Conservation (phyloP, 257 asterid genomes). For the Solanum chilense region DNA sequence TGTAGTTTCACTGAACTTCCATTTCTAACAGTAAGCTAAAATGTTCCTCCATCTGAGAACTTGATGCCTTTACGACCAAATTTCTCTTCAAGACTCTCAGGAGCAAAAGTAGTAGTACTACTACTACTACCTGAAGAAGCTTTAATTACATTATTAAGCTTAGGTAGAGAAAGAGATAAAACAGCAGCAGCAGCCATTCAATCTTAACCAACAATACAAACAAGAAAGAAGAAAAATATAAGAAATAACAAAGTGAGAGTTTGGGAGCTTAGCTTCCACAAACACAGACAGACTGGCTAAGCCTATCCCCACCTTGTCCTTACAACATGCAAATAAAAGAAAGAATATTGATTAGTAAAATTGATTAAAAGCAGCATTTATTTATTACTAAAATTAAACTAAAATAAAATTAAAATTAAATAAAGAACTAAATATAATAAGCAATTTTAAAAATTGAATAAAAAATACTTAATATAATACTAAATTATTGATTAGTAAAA, state of each 20-base stretch:
- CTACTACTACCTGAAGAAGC: slow-evolving; percentile 13
- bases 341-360: too few relatives aligned
- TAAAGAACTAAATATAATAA: too few relatives aligned
- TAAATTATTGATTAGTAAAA: too few relatives aligned
- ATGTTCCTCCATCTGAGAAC: slow-evolving; percentile 30
- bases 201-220: background rate
- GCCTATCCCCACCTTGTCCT: background rate
- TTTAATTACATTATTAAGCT: slow-evolving; percentile 12
- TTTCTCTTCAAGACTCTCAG: slow-evolving; percentile 41
- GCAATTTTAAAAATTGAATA: too few relatives aligned
- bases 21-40: slow-evolving; percentile 62
- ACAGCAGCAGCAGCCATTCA: slow-evolving; percentile 46
- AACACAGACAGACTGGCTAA: slow-evolving; percentile 1
- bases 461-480: too few relatives aligned
- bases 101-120: background rate
- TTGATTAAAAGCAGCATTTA: too few relatives aligned
- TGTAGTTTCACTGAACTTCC: slow-evolving; percentile 69
- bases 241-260: background rate
- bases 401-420: too few relatives aligned
- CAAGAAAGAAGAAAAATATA: background rate
- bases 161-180: slow-evolving; percentile 43
- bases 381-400: too few relatives aligned
- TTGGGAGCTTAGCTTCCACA: background rate
- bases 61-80: slow-evolving; percentile 66
- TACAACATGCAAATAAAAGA: background rate